A percentile compares a stretch with the other conserved stretches of the same genome.
Evolutionary conservation across 1,139 yeast species (phyloP).

Genomic region (Geotrichum cucujoidarum): DNA sequence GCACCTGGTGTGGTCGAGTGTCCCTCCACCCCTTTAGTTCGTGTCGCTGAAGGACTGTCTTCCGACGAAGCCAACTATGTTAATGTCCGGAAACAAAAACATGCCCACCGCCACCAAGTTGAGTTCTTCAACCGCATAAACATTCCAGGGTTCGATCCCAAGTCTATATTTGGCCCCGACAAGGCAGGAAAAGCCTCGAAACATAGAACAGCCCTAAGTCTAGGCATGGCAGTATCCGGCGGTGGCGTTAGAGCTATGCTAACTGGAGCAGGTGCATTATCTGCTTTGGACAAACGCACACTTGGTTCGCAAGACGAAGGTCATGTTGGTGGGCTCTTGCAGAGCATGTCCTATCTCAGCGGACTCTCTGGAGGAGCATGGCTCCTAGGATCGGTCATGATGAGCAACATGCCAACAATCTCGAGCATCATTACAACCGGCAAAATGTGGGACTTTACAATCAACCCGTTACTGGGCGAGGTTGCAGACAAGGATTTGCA

Average conservation of each 20-base stretch:
- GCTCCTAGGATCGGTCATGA: conserved; percentile 75
- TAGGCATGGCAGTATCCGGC: conserved; percentile 72
- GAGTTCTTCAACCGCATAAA: conserved; percentile 7
- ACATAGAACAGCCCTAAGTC: conserved; percentile 27
- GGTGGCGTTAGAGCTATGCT: conserved; percentile 86
- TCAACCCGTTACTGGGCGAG: conserved; percentile 31
- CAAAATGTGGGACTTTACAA: conserved; percentile 62
- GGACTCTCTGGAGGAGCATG: conserved; percentile 86
- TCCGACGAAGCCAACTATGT: conserved; percentile 23
- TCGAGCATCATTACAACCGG: conserved; percentile 47
- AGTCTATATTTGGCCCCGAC: conserved; percentile 5
- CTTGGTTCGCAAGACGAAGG: conserved; percentile 52
- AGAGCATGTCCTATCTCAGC: conserved; percentile 65
- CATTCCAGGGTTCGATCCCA: conserved; percentile 14
- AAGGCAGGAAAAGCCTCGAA: neutral
- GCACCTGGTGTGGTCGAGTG: conserved; percentile 25
- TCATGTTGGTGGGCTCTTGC: conserved; percentile 68
- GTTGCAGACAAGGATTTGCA: neutral
- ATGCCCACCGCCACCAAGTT: conserved; percentile 2
- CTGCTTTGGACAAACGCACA: conserved; percentile 70
- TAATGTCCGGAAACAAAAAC: conserved; percentile 11
- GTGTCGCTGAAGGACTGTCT: conserved; percentile 26
- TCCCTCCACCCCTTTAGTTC: conserved; percentile 22
- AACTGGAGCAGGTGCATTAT: conserved; percentile 69
- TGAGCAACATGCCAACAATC: conserved; percentile 78